Evolutionary conservation across 148 eudicot species (phyloP), one percentile per base, ranked within the genome.

Genomic region (Pharnaceum exiguum): DNA sequence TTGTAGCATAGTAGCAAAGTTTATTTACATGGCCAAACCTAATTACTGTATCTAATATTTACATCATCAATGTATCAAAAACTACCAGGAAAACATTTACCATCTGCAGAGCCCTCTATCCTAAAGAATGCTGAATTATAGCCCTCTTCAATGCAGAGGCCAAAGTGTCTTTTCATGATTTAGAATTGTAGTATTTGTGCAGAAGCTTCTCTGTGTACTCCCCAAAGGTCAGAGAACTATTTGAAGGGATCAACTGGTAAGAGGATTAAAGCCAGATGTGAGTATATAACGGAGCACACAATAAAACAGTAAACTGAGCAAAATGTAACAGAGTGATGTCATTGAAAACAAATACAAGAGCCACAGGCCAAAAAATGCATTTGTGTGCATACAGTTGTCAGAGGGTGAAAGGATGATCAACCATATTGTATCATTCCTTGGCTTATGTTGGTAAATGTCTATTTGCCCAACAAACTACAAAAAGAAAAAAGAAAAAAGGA

Each of bases 161-260:
- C 46, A 18, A 38, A 10, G 39, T 19, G 46, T 27, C 15, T 15
- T 37, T 54, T 74, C 62, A 82, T 1, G 63, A 38, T 49, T 84
- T 82, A 16, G 68, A 77, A 64, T 86, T 83, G 78, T 90, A 90
- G 60, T 90, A 90, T 75, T 90, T 90, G 78, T 90, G 91, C 25
- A 86, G 84, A 43, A 90, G 89, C 78, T 80, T 90, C 74, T 90
- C 97, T 0, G 97, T 84, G 38, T 84, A 90, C 67, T 90, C 97
- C 31, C 97, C 97, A 18, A 90, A 90, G 15, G 95, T 83, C 54
- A 90, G 77, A 55, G 86, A 77, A 38, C 81, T 76, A 29, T 73
- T 75, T 6, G 95, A 70, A 16, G 66, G 67, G 24, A 90, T 81
- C 70, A 90, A 62, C 97, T 90, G 89, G 17, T 16, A 42, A 23